These are phyloP conservation scores for Asterochloris erici DNA, from an alignment of 139 green algal genomes.

Conservation along the genomic window DNA sequence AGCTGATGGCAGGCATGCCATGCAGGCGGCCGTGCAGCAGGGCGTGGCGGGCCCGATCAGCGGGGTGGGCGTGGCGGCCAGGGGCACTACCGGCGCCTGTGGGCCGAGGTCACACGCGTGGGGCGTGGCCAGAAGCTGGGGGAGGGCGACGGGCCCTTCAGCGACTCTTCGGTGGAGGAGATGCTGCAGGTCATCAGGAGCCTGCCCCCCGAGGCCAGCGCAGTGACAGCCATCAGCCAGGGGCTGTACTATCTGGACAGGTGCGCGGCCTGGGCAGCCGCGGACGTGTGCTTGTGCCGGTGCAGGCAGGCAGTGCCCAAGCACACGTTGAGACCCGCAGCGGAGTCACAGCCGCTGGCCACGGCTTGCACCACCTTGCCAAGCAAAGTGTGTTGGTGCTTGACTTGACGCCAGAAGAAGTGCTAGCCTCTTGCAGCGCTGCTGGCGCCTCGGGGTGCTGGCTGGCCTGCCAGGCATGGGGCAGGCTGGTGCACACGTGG, in stretches of 20 bases:
- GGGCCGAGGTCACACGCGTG: constrained; percentile 59
- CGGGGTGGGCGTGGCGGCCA: constrained; percentile 16
- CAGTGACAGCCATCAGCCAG: constrained; percentile 44
- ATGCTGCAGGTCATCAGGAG: constrained; percentile 48
- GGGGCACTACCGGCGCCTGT: constrained; percentile 67
- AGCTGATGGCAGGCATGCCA: no score
- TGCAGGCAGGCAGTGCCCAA: no score
- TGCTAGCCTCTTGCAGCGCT: no score
- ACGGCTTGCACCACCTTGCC: no score
- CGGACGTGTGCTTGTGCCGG: no score
- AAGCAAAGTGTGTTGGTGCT: no score
- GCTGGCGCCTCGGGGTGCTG: no score
- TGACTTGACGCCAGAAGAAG: no score
- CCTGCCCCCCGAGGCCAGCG: constrained; percentile 47
- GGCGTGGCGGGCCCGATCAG: background rate
- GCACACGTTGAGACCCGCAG: no score
- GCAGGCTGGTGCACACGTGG: no score
- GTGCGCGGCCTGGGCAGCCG: background rate
- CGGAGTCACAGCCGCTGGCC: no score
- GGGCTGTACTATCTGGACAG: constrained; percentile 73
- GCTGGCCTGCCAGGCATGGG: no score
- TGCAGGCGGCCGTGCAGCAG: background rate
- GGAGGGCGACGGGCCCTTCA: constrained; percentile 21
- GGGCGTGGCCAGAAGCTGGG: constrained; percentile 39
- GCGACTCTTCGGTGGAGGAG: constrained; percentile 61